Percentiles rank a stretch among this genome's conserved stretches.
phyloP scores from a whole-genome alignment of 371 early-diverging fungal genomes.

The Actinomortierella wolfii region DNA sequence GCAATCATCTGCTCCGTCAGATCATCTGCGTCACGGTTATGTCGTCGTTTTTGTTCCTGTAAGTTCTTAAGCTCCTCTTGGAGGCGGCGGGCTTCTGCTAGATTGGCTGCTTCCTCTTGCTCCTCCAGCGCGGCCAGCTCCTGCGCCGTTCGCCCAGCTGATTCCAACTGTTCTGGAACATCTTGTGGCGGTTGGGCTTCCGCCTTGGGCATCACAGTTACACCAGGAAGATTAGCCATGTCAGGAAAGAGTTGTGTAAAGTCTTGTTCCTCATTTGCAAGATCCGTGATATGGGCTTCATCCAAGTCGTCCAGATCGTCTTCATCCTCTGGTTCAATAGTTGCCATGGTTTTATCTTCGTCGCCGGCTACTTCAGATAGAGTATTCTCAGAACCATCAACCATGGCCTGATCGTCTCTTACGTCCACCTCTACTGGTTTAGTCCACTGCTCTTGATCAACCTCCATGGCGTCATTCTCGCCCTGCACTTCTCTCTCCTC shows the following conservation, averaged over 20 bases:
- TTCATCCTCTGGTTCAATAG: conserved; percentile 17
- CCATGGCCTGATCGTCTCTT: neutral
- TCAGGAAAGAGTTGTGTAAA: conserved; percentile 39
- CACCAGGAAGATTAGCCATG: conserved; percentile 41
- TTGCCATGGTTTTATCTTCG: neutral
- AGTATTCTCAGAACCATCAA: no score
- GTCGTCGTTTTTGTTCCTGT: conserved; percentile 57
- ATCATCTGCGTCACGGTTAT: conserved; percentile 68
- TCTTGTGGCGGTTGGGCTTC: conserved; percentile 12
- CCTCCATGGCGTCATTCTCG: conserved; percentile 9
- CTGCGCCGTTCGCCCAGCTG: conserved; percentile 48
- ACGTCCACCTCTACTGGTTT: no score
- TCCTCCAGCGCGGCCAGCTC: conserved; percentile 57
- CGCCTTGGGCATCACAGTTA: conserved; percentile 12
- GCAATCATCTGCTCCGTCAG: conserved; percentile 73
- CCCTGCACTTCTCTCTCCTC: conserved; percentile 2
- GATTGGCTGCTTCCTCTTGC: conserved; percentile 53
- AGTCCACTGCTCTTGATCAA: no score
- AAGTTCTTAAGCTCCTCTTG: conserved; percentile 64
- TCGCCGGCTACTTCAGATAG: neutral
- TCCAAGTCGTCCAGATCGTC: conserved; percentile 37
- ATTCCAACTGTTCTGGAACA: conserved; percentile 2
- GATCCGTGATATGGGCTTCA: conserved; percentile 36
- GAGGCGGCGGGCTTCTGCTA: conserved; percentile 52
- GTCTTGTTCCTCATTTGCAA: conserved; percentile 48